Conservation (phyloP, 1,284 basidiomycete genomes). For the Sporisorium scitamineum region DNA sequence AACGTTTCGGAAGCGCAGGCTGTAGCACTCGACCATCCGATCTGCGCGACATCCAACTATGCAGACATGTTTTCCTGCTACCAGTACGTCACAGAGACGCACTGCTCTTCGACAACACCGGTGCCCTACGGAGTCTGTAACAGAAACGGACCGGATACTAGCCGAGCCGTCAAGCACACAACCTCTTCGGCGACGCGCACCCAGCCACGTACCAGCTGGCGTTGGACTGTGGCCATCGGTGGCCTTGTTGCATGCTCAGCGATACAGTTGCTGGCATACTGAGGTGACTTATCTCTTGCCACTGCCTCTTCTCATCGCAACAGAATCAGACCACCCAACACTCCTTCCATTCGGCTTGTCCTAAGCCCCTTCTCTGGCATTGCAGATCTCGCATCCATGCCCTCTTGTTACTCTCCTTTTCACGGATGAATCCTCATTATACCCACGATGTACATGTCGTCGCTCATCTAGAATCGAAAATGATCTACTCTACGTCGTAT, state of each 20-base stretch:
- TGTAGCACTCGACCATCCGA: constrained; percentile 41
- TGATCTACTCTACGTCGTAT: background rate
- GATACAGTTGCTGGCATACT: constrained; percentile 18
- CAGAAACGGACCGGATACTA: constrained; percentile 40
- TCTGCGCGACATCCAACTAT: constrained; percentile 51
- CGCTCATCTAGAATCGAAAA: background rate
- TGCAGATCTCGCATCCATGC: background rate
- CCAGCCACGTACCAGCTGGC: constrained; percentile 4
- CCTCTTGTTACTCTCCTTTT: background rate
- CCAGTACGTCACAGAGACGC: constrained; percentile 50
- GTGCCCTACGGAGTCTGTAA: constrained; percentile 53
- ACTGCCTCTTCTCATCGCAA: background rate
- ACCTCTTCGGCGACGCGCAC: constrained; percentile 19
- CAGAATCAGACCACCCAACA: background rate
- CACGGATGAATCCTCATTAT: constrained; percentile 17
- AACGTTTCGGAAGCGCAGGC: constrained; percentile 35
- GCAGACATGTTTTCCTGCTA: constrained; percentile 58
- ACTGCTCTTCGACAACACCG: constrained; percentile 42
- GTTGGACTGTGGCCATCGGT: constrained; percentile 20
- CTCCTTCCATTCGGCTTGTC: background rate
- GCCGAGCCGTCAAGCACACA: constrained; percentile 20
- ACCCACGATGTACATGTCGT: constrained; percentile 20
- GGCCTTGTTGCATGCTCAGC: constrained; percentile 28
- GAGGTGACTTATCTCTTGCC: background rate
- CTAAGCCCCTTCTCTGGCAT: background rate